Evolutionary conservation across 495 filamentous ascomycete species (phyloP), one percentile per base, ranked within the genome.

Genomic region (Jackrogersella multiformis): DNA sequence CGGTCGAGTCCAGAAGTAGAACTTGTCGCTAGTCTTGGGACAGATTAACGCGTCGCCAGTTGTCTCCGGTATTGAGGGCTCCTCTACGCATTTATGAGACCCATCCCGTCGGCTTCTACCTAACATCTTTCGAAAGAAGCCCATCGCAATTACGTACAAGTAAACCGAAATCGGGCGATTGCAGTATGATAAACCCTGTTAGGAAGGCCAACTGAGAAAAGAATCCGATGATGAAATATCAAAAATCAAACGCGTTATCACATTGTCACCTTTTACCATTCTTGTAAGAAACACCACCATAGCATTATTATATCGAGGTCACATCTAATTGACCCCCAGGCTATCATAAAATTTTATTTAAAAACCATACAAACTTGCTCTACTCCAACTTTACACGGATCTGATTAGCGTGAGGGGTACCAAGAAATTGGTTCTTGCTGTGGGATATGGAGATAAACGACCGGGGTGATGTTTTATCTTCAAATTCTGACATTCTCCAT

Each of bases 1-100:
- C 2, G 61, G 61, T 23, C 61, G 61, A 12, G 51, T 64, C 61
- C 61, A 64, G 44, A 64, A 64, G 52, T 56, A 64, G 12, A 64
- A 64, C 34, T 64, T 56, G 21, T 64, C 21, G 18, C 35, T 64
- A 18, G 61, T 41, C n/a, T 64, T 64, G 21, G 52, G 16, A 35
- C 42, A 26, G 34, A 56, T 51, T 5, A 24, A 20, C 41, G 26
- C 61, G 10, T 64, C 61, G 2, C 32, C 23, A 0, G 61, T 10
- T 13, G 23, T 18, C 39, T 35, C 16, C 7, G 41, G 6, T 48
- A 52, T 34, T 5, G 2, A 6, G 34, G 32, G 32, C 21, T 26
- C 41, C 7, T 49, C 61, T 15, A 13, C 24, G 34, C 24, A 32
- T 6, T 42, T 32, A 1, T 51, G 12, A 35, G 61, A 23, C 4